These are phyloP conservation scores for Carex pumila DNA, from an alignment of 176 grass and related monocot genomes.

Conservation along the genomic window DNA sequence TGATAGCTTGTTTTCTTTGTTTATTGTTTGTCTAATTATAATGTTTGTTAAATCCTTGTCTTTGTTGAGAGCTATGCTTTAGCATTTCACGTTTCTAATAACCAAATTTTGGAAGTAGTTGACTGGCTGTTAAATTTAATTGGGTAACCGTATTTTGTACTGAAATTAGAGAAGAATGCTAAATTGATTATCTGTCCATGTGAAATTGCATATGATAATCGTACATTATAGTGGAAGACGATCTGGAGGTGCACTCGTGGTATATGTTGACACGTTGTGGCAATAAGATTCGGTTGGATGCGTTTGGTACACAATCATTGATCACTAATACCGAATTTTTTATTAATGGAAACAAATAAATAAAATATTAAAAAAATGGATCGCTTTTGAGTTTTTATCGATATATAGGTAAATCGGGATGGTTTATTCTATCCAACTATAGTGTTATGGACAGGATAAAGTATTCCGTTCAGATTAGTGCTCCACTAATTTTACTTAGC, in stretches of 20 bases:
- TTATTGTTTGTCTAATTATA: constrained; percentile 4
- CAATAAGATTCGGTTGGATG: not conserved
- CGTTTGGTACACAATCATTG: not conserved
- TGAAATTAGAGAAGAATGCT: not conserved
- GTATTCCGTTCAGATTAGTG: too few relatives aligned
- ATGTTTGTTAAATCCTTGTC: constrained; percentile 8
- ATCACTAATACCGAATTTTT: not conserved
- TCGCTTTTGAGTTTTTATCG: too few relatives aligned
- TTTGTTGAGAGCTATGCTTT: not conserved
- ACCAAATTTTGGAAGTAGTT: not conserved
- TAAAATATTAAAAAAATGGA: too few relatives aligned
- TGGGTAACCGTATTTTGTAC: not conserved
- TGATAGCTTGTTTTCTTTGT: constrained; percentile 7
- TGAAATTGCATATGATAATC: not conserved
- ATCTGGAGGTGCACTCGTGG: not conserved
- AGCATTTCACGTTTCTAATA: not conserved
- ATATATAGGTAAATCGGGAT: too few relatives aligned
- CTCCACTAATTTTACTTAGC: too few relatives aligned
- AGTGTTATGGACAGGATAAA: too few relatives aligned
- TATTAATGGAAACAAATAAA: too few relatives aligned
- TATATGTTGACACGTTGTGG: not conserved
- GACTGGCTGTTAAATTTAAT: not conserved
- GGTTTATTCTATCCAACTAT: too few relatives aligned
- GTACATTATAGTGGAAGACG: not conserved
- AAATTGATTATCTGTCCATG: not conserved